phyloP scores from a whole-genome alignment of 2,329 filamentous ascomycete genomes.

The Lizonia empirigonia region DNA sequence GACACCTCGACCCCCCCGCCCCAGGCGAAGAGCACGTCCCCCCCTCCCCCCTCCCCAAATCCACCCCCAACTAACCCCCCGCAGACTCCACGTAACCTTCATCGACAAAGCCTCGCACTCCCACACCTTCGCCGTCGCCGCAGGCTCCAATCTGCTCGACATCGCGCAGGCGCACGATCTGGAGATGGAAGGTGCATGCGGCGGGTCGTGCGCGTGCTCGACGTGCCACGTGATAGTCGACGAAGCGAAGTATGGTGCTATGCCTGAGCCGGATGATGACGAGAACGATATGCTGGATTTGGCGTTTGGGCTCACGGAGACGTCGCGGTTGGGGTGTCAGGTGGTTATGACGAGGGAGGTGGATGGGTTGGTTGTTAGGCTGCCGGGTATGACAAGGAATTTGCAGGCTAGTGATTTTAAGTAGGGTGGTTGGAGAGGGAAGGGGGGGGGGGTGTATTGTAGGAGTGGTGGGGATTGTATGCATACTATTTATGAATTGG shows the following conservation, averaged over 20 bases:
- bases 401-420: conserved; percentile 91
- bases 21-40: conserved; percentile 83
- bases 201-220: conserved; percentile 90
- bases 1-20: conserved; percentile 82
- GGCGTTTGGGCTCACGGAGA: conserved; percentile 88
- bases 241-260: conserved; percentile 75
- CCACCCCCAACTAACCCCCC: conserved; percentile 5
- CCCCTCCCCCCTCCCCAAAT: background rate
- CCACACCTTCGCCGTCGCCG: conserved; percentile 77
- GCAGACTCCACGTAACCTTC: conserved; percentile 85
- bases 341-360: conserved; percentile 89
- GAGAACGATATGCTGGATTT: conserved; percentile 68
- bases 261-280: conserved; percentile 59
- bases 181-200: conserved; percentile 98
- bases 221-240: conserved; percentile 90
- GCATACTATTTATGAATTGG: background rate
- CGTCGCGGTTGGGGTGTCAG: conserved; percentile 82
- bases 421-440: conserved; percentile 7
- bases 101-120: conserved; percentile 85
- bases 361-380: conserved; percentile 80
- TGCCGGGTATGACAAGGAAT: conserved; percentile 95
- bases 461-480: background rate
- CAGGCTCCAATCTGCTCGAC: conserved; percentile 92
- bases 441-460: background rate
- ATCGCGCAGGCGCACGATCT: conserved; percentile 93